Percentiles rank a stretch among this genome's conserved stretches.
Evolutionary conservation across 306 rosid species (phyloP).

Genomic region (Cucumis cinereus): DNA sequence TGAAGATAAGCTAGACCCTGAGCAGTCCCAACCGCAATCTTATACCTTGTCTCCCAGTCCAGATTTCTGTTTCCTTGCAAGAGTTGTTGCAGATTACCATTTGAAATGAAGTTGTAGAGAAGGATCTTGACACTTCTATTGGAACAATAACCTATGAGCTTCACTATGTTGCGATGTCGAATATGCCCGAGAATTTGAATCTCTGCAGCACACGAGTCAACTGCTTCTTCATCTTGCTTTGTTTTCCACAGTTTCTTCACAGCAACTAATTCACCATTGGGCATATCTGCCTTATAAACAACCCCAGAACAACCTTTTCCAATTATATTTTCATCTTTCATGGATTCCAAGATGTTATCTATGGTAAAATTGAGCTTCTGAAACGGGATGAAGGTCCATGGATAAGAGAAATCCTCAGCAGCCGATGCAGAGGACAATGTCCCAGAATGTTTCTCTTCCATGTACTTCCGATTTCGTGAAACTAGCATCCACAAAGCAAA

Average conservation of each 20-base stretch:
- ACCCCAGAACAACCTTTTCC: constrained; percentile 91
- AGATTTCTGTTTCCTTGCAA: constrained; percentile 67
- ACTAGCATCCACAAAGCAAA: constrained; percentile 68
- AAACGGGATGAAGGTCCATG: constrained; percentile 97
- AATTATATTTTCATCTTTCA: constrained; percentile 81
- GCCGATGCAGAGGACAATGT: constrained; percentile 29
- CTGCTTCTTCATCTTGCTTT: constrained; percentile 61
- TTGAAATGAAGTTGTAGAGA: constrained; percentile 81
- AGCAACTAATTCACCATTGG: constrained; percentile 69
- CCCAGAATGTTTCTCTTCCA: constrained; percentile 36
- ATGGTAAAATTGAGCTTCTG: constrained; percentile 75
- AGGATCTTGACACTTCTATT: constrained; percentile 84
- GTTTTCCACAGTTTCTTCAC: constrained; percentile 96
- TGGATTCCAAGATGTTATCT: constrained; percentile 70
- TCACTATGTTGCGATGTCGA: constrained; percentile 88
- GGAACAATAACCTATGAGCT: constrained; percentile 81
- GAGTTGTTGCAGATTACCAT: constrained; percentile 83
- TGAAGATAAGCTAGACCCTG: constrained; percentile 94
- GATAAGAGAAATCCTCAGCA: constrained; percentile 94
- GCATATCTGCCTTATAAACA: constrained; percentile 76
- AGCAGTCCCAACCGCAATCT: constrained; percentile 89
- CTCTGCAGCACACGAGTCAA: constrained; percentile 88
- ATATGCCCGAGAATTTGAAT: constrained; percentile 96
- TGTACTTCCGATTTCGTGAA: constrained; percentile 40
- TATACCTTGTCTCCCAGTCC: constrained; percentile 95